Conservation (phyloP, 2,329 filamentous ascomycete genomes). For the Hymenoscyphus linearis region DNA sequence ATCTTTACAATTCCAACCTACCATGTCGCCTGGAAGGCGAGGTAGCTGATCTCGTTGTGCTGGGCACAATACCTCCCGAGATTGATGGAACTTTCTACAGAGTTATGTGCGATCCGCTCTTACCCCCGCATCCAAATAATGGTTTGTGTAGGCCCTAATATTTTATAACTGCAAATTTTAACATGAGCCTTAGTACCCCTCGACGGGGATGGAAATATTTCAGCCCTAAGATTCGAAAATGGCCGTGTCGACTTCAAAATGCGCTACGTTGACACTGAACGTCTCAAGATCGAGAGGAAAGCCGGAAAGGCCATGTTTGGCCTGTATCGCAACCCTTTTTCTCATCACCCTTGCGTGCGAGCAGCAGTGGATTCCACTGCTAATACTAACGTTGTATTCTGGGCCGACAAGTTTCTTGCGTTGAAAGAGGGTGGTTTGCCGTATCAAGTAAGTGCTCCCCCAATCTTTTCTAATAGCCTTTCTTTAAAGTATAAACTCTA, state of each 20-base stretch:
- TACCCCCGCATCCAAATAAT: conserved; percentile 46
- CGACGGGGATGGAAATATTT: conserved; percentile 36
- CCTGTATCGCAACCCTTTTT: conserved; percentile 51
- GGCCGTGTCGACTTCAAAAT: conserved; percentile 40
- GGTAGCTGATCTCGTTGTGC: conserved; percentile 33
- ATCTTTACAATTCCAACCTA: neutral
- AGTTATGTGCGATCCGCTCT: conserved; percentile 40
- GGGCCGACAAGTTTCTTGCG: conserved; percentile 47
- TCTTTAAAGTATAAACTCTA: too few relatives aligned
- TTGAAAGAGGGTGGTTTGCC: conserved; percentile 48
- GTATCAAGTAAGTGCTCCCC: conserved; percentile 34
- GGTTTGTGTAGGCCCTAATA: conserved; percentile 32
- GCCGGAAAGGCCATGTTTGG: conserved; percentile 35
- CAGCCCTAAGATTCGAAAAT: conserved; percentile 36
- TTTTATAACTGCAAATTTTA: neutral
- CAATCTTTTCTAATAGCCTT: too few relatives aligned
- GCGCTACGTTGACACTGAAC: conserved; percentile 39
- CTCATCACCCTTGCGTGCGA: conserved; percentile 48
- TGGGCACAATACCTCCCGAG: conserved; percentile 35
- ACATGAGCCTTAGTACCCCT: neutral
- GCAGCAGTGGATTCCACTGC: conserved; percentile 44
- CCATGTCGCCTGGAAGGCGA: conserved; percentile 36
- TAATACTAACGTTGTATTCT: conserved; percentile 55
- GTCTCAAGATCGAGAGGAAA: conserved; percentile 30
- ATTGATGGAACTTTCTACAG: conserved; percentile 40